A percentile compares a stretch with the other conserved stretches of the same genome.
Conservation (phyloP, 2,329 filamentous ascomycete genomes). For the Fusarium udum region DNA sequence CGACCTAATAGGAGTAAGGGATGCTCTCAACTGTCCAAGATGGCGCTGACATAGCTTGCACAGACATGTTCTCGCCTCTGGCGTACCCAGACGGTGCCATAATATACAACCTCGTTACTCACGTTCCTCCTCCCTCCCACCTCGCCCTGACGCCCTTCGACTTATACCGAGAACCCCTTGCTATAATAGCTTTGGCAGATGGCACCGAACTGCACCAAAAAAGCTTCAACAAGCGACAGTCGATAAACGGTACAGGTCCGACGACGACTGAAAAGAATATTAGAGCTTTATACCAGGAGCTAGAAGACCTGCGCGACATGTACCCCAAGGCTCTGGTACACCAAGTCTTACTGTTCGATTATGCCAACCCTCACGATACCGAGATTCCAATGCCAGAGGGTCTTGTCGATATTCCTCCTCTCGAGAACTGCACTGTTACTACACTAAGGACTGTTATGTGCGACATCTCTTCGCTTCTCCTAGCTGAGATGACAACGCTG, state of each 20-base stretch:
- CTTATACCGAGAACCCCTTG: constrained; percentile 83
- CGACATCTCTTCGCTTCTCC: constrained; percentile 76
- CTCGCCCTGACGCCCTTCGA: constrained; percentile 88
- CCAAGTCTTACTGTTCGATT: constrained; percentile 83
- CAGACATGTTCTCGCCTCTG: constrained; percentile 93
- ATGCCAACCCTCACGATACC: constrained; percentile 58
- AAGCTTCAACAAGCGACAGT: constrained; percentile 64
- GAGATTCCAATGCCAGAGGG: constrained; percentile 70
- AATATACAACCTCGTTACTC: constrained; percentile 86
- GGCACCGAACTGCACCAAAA: constrained; percentile 72
- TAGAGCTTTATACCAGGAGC: constrained; percentile 69
- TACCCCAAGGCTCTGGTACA: constrained; percentile 82
- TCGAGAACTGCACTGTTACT: constrained; percentile 74
- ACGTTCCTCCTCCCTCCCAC: constrained; percentile 81
- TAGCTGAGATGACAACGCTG: constrained; percentile 79
- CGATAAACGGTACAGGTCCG: constrained; percentile 59
- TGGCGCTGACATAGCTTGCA: constrained; percentile 31
- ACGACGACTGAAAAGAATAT: constrained; percentile 66
- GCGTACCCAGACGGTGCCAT: constrained; percentile 87
- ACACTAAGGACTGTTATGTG: constrained; percentile 86
- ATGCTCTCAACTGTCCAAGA: constrained; percentile 9
- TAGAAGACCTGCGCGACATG: constrained; percentile 75
- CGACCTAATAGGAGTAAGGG: constrained; percentile 82
- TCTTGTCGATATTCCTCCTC: constrained; percentile 75
- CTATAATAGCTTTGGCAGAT: constrained; percentile 86